Evolutionary conservation across 495 filamentous ascomycete species (phyloP).

Genomic region (Podospora pseudoanserina): DNA sequence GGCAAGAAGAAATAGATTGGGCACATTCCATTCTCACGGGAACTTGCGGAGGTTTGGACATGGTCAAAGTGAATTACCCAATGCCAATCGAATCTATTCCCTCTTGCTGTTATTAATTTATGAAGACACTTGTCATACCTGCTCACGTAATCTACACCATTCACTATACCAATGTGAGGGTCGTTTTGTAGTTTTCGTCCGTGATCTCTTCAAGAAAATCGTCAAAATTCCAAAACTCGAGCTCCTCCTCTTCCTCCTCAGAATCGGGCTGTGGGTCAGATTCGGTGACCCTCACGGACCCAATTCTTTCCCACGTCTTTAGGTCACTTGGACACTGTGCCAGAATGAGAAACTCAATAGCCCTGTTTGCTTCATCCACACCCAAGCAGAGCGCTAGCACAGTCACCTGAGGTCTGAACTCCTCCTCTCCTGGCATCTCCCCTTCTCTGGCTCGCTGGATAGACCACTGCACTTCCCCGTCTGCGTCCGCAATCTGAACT

Average conservation of each 20-base stretch:
- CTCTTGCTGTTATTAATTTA: too few relatives aligned
- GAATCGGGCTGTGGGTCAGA: neutral
- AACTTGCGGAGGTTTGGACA: too few relatives aligned
- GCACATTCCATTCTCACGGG: too few relatives aligned
- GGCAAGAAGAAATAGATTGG: conserved; percentile 21
- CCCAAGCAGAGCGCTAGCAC: neutral
- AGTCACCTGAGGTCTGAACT: neutral
- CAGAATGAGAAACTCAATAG: neutral
- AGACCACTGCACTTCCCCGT: neutral
- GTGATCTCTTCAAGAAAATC: neutral
- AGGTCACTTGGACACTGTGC: neutral
- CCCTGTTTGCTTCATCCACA: neutral
- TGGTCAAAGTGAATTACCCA: too few relatives aligned
- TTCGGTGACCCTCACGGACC: neutral
- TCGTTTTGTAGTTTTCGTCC: neutral
- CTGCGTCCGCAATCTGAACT: neutral
- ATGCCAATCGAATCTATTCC: too few relatives aligned
- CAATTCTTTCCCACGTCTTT: neutral
- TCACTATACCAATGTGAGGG: neutral
- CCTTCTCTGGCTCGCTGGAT: neutral
- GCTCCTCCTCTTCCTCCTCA: neutral
- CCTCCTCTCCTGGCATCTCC: neutral
- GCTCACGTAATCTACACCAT: too few relatives aligned
- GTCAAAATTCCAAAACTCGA: neutral
- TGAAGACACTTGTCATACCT: too few relatives aligned